Conservation (phyloP, 495 filamentous ascomycete species). For the Lasiosphaeria hispida region DNA sequence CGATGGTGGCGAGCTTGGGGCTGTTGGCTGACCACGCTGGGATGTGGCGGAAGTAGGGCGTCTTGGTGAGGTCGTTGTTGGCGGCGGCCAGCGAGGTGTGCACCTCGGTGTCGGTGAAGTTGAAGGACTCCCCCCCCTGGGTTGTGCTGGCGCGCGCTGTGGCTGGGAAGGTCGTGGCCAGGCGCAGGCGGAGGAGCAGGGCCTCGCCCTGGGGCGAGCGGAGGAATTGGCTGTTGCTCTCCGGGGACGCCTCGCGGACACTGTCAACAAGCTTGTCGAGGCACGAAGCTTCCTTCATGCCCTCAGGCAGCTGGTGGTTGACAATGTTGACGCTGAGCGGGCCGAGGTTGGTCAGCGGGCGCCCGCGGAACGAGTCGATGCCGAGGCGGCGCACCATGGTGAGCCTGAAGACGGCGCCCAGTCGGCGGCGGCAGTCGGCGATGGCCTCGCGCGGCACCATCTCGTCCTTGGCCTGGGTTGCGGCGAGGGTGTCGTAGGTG, state of each 20-base stretch:
- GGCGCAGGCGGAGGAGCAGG: constrained; percentile 20
- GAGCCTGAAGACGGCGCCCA: constrained; percentile 18
- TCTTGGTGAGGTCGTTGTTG: constrained; percentile 6
- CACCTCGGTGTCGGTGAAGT: constrained; percentile 17
- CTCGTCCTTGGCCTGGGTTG: constrained; percentile 6
- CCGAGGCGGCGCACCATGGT: constrained; percentile 29
- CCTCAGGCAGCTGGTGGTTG: constrained; percentile 19
- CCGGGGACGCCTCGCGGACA: background rate
- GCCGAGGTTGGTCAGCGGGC: constrained; percentile 21
- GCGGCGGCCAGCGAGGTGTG: constrained; percentile 5
- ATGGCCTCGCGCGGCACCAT: constrained; percentile 1
- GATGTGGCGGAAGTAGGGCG: constrained; percentile 16
- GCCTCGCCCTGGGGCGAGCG: constrained; percentile 9
- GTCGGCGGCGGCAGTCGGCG: constrained; percentile 14
- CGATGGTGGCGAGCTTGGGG: constrained; percentile 23
- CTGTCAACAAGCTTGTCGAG: constrained; percentile 11
- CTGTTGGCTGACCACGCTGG: constrained; percentile 13
- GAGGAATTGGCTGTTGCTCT: background rate
- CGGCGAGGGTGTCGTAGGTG: constrained; percentile 9
- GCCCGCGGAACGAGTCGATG: constrained; percentile 22
- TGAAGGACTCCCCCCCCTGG: constrained; percentile 14
- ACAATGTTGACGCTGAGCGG: constrained; percentile 25
- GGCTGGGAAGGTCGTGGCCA: constrained; percentile 26
- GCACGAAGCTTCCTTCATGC: background rate
- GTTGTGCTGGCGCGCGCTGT: constrained; percentile 1